Evolutionary conservation across 352 stramenopile genomes (phyloP).

Genomic region (Pythium diclinum): DNA sequence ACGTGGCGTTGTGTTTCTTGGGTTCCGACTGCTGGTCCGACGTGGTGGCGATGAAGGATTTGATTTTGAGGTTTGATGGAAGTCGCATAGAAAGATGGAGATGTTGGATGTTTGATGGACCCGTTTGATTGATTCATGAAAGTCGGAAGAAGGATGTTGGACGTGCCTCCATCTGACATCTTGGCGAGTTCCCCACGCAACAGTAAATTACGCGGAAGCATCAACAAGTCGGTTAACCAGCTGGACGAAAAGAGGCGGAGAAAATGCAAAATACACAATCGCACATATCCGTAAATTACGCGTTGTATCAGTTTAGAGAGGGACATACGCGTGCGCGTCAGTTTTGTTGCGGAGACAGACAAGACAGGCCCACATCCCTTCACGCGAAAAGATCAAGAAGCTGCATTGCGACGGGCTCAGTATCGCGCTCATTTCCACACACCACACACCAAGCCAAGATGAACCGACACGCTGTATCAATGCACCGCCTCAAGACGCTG

Average conservation of each 20-base stretch:
- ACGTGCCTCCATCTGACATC: not conserved
- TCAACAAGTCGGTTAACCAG: not conserved
- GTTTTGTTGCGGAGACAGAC: not conserved
- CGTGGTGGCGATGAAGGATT: not conserved
- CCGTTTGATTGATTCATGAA: not conserved
- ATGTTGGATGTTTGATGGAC: not conserved
- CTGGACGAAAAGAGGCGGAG: not conserved
- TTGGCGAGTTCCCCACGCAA: not conserved
- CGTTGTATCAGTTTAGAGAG: not conserved
- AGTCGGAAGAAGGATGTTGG: not conserved
- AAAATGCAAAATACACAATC: not conserved
- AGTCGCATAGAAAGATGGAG: not conserved
- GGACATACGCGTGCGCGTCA: not conserved
- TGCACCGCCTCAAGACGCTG: slow-evolving; percentile 13
- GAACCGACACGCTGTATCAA: not conserved
- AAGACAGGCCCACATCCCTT: not conserved
- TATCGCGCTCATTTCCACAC: not conserved
- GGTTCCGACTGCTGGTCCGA: not conserved
- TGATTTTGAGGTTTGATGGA: not conserved
- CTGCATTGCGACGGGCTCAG: not conserved
- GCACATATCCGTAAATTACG: slow-evolving; percentile 1
- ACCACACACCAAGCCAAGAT: not conserved
- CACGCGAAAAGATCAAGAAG: not conserved
- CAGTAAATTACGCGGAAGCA: not conserved
- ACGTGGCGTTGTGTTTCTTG: not conserved